Conservation (phyloP, 768 basidiomycete genomes). For the Lactarius psammicola region DNA sequence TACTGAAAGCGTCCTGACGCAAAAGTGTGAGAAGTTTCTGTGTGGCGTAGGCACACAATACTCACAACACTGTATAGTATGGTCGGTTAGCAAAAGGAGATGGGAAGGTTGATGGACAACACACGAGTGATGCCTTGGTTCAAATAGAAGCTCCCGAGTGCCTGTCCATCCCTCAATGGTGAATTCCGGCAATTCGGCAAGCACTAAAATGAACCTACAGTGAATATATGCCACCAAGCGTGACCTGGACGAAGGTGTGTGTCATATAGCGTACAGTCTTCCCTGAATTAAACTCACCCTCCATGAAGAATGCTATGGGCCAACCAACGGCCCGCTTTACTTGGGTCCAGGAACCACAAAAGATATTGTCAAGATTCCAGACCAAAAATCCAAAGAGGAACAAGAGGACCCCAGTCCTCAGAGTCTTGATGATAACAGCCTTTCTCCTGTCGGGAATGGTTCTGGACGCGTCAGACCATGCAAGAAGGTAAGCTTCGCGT, state of each 20-base stretch:
- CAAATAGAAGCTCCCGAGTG: constrained; percentile 36
- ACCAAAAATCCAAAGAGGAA: constrained; percentile 67
- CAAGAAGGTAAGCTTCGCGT: constrained; percentile 54
- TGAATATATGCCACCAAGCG: constrained; percentile 74
- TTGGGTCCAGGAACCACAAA: constrained; percentile 55
- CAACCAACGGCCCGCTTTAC: constrained; percentile 60
- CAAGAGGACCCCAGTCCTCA: constrained; percentile 51
- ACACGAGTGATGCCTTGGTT: constrained; percentile 37
- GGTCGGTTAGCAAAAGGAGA: neutral
- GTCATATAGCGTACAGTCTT: constrained; percentile 5
- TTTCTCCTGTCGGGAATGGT: constrained; percentile 47
- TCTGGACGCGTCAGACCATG: constrained; percentile 40
- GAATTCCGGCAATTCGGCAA: neutral
- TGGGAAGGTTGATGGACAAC: constrained; percentile 20
- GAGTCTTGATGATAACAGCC: constrained; percentile 43
- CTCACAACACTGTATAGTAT: constrained; percentile 32
- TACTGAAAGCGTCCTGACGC: constrained; percentile 52
- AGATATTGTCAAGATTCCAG: constrained; percentile 82
- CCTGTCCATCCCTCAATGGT: constrained; percentile 29
- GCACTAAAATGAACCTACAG: constrained; percentile 40
- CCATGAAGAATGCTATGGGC: constrained; percentile 64
- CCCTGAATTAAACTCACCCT: constrained; percentile 42
- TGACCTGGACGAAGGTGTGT: constrained; percentile 44
- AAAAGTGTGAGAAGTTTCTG: constrained; percentile 4
- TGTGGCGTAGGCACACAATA: neutral